phyloP scores from a whole-genome alignment of 2,329 filamentous ascomycete species.

The Alternaria arborescens region DNA sequence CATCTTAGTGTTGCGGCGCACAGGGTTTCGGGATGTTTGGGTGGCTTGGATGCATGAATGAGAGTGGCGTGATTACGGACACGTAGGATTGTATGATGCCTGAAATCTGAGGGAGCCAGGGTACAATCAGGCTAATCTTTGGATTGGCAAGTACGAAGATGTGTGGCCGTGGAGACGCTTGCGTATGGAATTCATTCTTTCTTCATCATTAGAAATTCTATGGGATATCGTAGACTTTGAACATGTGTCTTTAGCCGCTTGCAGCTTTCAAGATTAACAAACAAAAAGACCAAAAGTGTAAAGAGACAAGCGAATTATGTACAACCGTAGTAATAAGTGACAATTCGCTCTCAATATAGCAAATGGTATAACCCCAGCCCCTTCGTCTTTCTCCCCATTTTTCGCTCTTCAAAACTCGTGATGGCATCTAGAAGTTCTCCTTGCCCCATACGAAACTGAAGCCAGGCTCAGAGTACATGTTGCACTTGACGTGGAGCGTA shows the following conservation, averaged over 20 bases:
- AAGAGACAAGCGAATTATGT: constrained; percentile 24
- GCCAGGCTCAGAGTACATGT: constrained; percentile 84
- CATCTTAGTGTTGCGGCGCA: constrained; percentile 7
- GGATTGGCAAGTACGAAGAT: neutral
- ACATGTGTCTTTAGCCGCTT: constrained; percentile 10
- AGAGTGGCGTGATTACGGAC: constrained; percentile 10
- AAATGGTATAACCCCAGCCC: constrained; percentile 18
- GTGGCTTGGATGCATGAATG: constrained; percentile 18
- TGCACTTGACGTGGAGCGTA: constrained; percentile 81
- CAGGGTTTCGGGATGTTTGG: constrained; percentile 18
- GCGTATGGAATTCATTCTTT: neutral
- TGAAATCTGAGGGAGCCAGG: neutral
- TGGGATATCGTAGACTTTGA: constrained; percentile 13
- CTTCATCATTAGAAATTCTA: constrained; percentile 7
- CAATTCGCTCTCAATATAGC: constrained; percentile 21
- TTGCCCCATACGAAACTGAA: constrained; percentile 75
- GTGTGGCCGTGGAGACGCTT: neutral
- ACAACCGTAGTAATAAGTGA: constrained; percentile 24
- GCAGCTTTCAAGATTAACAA: constrained; percentile 11
- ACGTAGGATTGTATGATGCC: neutral
- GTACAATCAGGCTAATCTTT: neutral
- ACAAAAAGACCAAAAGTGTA: neutral
- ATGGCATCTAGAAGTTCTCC: constrained; percentile 67
- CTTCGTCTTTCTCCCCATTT: constrained; percentile 1
- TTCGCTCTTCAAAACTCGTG: neutral